Conservation (phyloP, 176 grass and related monocot genomes). For the Cymbopogon citratus region DNA sequence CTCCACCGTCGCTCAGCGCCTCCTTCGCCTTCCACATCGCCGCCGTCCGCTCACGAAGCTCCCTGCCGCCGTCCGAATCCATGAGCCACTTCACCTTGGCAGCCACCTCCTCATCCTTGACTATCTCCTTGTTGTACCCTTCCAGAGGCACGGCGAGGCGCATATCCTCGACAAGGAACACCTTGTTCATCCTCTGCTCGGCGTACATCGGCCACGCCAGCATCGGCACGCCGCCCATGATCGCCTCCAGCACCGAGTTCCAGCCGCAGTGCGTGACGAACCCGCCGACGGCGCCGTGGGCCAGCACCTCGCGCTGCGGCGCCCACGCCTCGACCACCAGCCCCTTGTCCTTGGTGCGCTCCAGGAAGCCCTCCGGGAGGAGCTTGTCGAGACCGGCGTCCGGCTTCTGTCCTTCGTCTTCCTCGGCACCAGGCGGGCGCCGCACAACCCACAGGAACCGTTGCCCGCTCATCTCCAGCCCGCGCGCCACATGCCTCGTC, state of each 20-base stretch:
- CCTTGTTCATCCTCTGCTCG: conserved; percentile 34
- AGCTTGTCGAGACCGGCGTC: background rate
- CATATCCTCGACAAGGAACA: conserved; percentile 17
- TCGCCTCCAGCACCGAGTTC: conserved; percentile 36
- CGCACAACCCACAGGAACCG: conserved; percentile 31
- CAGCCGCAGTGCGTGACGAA: conserved; percentile 51
- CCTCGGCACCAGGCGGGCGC: background rate
- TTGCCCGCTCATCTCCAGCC: conserved; percentile 22
- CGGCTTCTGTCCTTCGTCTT: background rate
- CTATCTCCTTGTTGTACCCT: background rate
- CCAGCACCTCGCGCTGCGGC: conserved; percentile 29
- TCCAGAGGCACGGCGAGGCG: conserved; percentile 13
- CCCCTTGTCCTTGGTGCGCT: conserved; percentile 7
- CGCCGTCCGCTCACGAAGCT: conserved; percentile 11
- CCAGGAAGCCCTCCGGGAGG: conserved; percentile 28
- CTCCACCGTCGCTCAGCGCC: conserved; percentile 7
- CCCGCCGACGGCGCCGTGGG: conserved; percentile 15
- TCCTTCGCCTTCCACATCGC: conserved; percentile 3
- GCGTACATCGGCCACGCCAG: conserved; percentile 25
- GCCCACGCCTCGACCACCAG: conserved; percentile 20
- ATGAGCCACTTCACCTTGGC: conserved; percentile 28
- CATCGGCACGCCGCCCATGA: conserved; percentile 30
- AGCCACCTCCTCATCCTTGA: conserved; percentile 25
- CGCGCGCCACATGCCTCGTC: conserved; percentile 18
- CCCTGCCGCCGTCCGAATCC: conserved; percentile 15